phyloP scores from a whole-genome alignment of 2,329 filamentous ascomycete species.

The Coniochaeta ligniaria region DNA sequence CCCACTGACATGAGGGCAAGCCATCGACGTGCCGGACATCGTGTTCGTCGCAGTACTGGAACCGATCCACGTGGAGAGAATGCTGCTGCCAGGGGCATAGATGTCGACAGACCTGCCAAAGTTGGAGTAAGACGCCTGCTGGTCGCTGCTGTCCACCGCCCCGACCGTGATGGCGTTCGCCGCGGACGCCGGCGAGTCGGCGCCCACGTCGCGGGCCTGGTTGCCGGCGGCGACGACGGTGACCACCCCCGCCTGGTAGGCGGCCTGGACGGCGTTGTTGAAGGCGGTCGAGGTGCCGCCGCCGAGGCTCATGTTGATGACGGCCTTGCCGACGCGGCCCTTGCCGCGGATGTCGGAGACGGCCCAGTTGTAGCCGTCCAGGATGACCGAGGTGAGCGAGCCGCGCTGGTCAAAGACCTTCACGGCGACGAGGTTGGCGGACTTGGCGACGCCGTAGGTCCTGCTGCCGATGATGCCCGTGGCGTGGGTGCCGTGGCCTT shows the following conservation, averaged over 20 bases:
- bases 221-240: conserved; percentile 36
- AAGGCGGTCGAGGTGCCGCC: conserved; percentile 15
- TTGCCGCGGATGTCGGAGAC: conserved; percentile 14
- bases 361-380: conserved; percentile 16
- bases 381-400: conserved; percentile 6
- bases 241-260: conserved; percentile 25
- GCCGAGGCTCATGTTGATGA: conserved; percentile 4
- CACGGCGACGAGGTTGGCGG: conserved; percentile 20
- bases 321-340: background rate
- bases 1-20: conserved; percentile 52
- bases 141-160: conserved; percentile 23
- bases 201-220: background rate
- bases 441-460: conserved; percentile 24
- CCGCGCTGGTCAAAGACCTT: conserved; percentile 18
- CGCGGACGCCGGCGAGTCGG: conserved; percentile 25
- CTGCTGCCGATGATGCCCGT: conserved; percentile 21
- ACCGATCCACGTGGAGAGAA: conserved; percentile 35
- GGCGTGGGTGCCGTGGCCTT: conserved; percentile 26
- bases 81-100: conserved; percentile 33
- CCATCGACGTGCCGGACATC: conserved; percentile 56
- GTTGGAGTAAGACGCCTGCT: conserved; percentile 34
- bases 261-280: conserved; percentile 28
- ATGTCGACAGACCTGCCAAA: conserved; percentile 35
- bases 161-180: conserved; percentile 33
- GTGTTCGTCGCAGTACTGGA: conserved; percentile 22